phyloP scores from a whole-genome alignment of 805 yeast species.

The Candida krabiensis region DNA sequence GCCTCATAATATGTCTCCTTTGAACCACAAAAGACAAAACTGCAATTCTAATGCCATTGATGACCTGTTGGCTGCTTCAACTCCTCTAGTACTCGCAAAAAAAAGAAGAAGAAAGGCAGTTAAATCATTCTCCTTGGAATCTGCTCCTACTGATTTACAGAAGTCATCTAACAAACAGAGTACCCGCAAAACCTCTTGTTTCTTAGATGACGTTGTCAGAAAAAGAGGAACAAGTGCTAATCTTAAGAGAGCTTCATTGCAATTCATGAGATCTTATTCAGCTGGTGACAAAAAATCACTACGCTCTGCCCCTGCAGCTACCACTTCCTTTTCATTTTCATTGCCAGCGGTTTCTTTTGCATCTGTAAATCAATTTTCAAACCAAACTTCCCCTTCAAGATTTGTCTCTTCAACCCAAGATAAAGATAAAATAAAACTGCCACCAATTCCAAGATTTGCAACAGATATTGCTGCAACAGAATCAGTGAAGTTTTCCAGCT shows the following conservation, averaged over 20 bases:
- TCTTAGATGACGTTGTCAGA: conserved; percentile 28
- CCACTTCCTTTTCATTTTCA: conserved; percentile 14
- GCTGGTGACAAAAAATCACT: conserved; percentile 8
- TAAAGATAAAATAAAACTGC: conserved; percentile 22
- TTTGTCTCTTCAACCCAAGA: conserved; percentile 19
- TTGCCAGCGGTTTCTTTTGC: not conserved
- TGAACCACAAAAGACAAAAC: conserved; percentile 24
- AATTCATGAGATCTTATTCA: conserved; percentile 19
- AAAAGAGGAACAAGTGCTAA: conserved; percentile 29
- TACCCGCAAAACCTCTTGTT: conserved; percentile 14
- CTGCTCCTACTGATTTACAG: not conserved
- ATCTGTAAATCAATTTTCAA: conserved; percentile 10
- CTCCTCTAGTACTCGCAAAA: conserved; percentile 22
- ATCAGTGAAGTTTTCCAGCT: not conserved
- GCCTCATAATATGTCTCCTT: conserved; percentile 5
- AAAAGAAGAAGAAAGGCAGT: conserved; percentile 2
- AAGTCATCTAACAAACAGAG: not conserved
- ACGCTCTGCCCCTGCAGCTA: conserved; percentile 23
- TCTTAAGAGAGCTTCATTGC: conserved; percentile 26
- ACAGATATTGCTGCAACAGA: conserved; percentile 1
- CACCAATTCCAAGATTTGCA: conserved; percentile 30
- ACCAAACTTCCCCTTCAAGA: conserved; percentile 31
- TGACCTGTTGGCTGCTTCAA: conserved; percentile 37
- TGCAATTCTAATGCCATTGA: conserved; percentile 27
- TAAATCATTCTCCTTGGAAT: conserved; percentile 1